Conservation (phyloP, 495 filamentous ascomycete genomes). For the Xylaria venustula region DNA sequence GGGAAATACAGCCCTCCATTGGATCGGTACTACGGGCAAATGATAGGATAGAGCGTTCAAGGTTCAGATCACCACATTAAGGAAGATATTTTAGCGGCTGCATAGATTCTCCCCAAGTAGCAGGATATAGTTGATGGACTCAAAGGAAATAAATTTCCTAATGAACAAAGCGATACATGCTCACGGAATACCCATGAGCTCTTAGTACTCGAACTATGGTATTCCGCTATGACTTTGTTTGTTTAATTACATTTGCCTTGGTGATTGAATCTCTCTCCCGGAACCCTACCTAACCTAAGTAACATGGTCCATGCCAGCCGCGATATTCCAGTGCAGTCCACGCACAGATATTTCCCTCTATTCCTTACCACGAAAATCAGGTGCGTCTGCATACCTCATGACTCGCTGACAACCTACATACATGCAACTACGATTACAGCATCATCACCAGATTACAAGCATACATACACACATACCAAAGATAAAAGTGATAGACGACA, state of each 20-base stretch:
- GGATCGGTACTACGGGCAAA: background rate
- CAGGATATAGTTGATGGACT: background rate
- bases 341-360: background rate
- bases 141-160: background rate
- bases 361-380: background rate
- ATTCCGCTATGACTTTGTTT: background rate
- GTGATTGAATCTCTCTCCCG: background rate
- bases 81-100: background rate
- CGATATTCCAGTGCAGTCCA: background rate
- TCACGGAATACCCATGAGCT: background rate
- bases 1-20: background rate
- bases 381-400: background rate
- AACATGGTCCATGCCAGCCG: background rate
- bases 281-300: background rate
- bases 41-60: conserved; percentile 9
- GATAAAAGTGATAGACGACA: background rate
- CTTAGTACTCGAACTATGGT: background rate
- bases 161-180: background rate
- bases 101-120: background rate
- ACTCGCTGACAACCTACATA: too few relatives aligned
- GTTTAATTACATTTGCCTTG: background rate
- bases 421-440: too few relatives aligned
- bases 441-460: background rate
- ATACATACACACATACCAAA: background rate
- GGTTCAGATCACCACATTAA: background rate